Percentiles rank a stretch among this genome's conserved stretches.
These are phyloP conservation scores for Cardamine occulta DNA, from an alignment of 345 rosid genomes.

Conservation along the genomic window DNA sequence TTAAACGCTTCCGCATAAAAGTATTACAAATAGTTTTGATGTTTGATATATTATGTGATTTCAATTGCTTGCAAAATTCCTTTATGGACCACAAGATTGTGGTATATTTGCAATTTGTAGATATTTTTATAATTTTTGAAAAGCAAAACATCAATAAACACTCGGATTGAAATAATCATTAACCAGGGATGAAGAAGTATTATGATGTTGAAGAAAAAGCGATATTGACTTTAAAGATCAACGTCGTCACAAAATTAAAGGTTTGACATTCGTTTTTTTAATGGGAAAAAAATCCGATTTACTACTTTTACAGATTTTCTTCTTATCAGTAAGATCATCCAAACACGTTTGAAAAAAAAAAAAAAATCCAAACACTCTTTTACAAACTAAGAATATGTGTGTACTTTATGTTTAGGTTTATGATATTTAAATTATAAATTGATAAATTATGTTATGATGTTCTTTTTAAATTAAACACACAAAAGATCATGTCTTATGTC, in stretches of 20 bases:
- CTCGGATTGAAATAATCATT: neutral
- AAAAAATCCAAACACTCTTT: too few relatives aligned
- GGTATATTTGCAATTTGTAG: neutral
- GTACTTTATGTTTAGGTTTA: neutral
- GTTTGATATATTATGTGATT: neutral
- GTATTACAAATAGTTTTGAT: neutral
- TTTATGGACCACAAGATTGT: neutral
- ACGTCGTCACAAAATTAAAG: slow-evolving; percentile 17
- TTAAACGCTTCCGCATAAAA: neutral
- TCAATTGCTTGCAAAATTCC: neutral
- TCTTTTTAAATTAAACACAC: neutral
- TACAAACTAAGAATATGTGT: neutral
- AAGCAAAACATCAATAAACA: neutral
- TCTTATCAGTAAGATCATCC: neutral
- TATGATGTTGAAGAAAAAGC: slow-evolving; percentile 21
- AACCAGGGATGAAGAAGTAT: neutral
- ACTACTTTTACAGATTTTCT: neutral
- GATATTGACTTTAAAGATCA: slow-evolving; percentile 32
- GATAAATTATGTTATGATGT: neutral
- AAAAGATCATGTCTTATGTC: neutral
- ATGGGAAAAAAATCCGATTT: neutral
- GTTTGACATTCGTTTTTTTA: slow-evolving; percentile 21
- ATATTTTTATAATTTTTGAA: neutral
- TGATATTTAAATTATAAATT: neutral
- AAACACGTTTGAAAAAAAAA: too few relatives aligned